Evolutionary conservation across 768 basidiomycete genomes (phyloP).

Genomic region (Lactarius hatsudake): DNA sequence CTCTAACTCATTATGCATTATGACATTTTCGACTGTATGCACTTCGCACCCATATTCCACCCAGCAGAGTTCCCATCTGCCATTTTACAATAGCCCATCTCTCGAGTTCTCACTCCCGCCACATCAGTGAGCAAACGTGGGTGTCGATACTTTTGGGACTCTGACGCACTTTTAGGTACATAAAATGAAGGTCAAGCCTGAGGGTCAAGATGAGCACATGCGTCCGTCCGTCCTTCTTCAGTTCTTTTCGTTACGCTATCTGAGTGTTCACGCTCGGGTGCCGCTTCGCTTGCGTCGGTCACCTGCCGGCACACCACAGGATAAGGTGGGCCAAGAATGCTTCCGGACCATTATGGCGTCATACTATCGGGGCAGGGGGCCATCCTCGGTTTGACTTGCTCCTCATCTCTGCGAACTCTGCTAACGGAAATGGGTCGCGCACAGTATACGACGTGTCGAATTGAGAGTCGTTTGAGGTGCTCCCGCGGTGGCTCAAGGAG

Average conservation of each 20-base stretch:
- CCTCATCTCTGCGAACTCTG: too few species aligned
- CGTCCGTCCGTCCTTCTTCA: constrained; percentile 49
- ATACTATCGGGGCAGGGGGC: constrained; percentile 91
- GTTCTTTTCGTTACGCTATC: background rate
- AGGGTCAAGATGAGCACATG: constrained; percentile 94
- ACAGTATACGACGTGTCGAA: constrained; percentile 94
- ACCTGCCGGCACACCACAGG: constrained; percentile 43
- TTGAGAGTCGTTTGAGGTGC: constrained; percentile 87
- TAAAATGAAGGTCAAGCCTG: constrained; percentile 16
- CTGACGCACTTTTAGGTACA: too few species aligned
- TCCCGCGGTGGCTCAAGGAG: constrained; percentile 76
- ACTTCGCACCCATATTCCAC: too few species aligned
- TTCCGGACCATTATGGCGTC: constrained; percentile 93
- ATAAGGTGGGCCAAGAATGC: constrained; percentile 95
- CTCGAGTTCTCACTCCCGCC: too few species aligned
- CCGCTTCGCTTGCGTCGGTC: too few species aligned
- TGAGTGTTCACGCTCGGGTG: too few species aligned
- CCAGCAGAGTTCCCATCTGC: too few species aligned
- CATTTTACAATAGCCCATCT: too few species aligned
- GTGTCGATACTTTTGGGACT: too few species aligned
- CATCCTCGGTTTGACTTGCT: constrained; percentile 14
- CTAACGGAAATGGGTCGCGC: background rate
- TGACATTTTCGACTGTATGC: too few species aligned
- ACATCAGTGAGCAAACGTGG: too few species aligned
- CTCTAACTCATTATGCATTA: too few species aligned